These are phyloP conservation scores for Geum urbanum DNA, from an alignment of 306 rosid species.

Conservation along the genomic window DNA sequence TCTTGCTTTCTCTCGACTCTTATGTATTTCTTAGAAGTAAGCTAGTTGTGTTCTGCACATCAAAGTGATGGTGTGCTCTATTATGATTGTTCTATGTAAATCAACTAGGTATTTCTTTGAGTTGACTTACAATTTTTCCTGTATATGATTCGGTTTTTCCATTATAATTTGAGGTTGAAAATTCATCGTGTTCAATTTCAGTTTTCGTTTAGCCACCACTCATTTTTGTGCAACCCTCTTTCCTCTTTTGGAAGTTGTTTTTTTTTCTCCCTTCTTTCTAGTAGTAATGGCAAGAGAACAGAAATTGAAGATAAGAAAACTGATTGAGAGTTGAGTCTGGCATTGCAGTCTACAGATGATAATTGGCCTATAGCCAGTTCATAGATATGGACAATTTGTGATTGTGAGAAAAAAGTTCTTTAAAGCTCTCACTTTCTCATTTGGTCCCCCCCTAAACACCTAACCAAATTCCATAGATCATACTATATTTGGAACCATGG, in stretches of 20 bases:
- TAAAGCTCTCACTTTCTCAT: slow-evolving; percentile 5
- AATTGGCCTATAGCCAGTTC: neutral
- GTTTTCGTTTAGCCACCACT: neutral
- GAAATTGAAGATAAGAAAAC: neutral
- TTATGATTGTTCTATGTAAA: neutral
- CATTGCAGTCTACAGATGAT: neutral
- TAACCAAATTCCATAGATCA: neutral
- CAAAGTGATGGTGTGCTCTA: neutral
- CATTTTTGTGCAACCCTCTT: neutral
- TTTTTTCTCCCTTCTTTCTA: neutral
- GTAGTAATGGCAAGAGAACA: neutral
- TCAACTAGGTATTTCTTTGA: slow-evolving; percentile 6
- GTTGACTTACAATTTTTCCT: slow-evolving; percentile 8
- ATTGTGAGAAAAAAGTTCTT: neutral
- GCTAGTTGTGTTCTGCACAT: neutral
- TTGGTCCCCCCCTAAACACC: neutral
- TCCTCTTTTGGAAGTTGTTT: neutral
- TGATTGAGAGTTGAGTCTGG: neutral
- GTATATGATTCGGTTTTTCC: slow-evolving; percentile 15
- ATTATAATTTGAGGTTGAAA: neutral
- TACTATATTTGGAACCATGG: neutral
- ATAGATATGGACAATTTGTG: slow-evolving; percentile 6
- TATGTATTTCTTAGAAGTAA: neutral
- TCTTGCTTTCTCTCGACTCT: neutral
- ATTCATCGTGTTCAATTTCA: neutral